Evolutionary conservation across 768 basidiomycete species (phyloP), one percentile per base, ranked within the genome.

Genomic region (Termitomyces sp.): DNA sequence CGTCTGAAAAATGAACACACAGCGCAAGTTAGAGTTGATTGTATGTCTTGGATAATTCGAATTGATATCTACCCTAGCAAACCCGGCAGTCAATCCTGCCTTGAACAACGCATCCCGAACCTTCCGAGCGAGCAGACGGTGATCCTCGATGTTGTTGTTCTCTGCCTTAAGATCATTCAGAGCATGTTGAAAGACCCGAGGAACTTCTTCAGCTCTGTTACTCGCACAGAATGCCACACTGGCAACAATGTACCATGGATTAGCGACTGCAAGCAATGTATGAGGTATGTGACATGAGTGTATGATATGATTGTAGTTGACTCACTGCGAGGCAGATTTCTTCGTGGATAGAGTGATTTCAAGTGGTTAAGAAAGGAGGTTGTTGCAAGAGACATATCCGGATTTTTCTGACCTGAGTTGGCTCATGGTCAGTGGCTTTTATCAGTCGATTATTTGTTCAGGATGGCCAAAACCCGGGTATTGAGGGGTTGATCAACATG

Each of bases 51-150:
- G 12, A 37, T 3, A 37, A 16, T 13, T 46, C 13, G 16, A 18
- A 20, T 47, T 53, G 14, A 22, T 9, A 44, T 68, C 58, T 62
- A 86, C 87, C 72, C 79, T 81, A 1, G 85, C 78, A 63, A 81
- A 83, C 9, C 87, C 87, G 53, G 75, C 73, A n/a, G 80, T 74
- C 60, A 85, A 64, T 5, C 84, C 86, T 3, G 82, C 76, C 65
- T 86, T 86, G 71, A 89, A 80, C 5, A 88, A 57, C 0, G 79
- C 80, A 59, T 89, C 87, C 27, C 84, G 74, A 18, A 87, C 67
- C 62, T 78, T 85, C 54, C 80, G 75, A 36, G 80, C 80, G 2
- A 87, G 73, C 13, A 74, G 43, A 22, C 74, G 65, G 32, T 69
- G 72, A 56, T 83, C 76, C n/a, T 72, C 67, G 12, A 69, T 53